These are phyloP conservation scores for Entomortierella beljakovae DNA, from an alignment of 192 early-diverging fungal species.

Conservation along the genomic window DNA sequence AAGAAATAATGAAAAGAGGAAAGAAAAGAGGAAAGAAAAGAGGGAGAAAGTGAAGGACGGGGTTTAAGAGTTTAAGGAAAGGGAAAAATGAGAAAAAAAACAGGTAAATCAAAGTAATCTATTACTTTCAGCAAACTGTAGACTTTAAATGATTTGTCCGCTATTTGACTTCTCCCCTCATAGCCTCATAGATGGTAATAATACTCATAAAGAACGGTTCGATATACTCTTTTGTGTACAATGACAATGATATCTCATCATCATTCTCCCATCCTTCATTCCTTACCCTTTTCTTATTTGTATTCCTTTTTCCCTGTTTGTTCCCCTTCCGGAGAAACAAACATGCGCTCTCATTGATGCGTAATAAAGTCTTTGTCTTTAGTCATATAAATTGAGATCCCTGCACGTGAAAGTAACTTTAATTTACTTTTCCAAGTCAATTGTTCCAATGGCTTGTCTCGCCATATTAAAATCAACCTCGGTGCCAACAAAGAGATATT, in stretches of 20 bases:
- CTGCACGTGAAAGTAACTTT: slow-evolving; percentile 3
- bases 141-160: too few species aligned
- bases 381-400: neutral
- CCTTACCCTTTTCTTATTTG: neutral
- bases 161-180: too few species aligned
- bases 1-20: neutral
- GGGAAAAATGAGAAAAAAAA: neutral
- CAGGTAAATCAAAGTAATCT: neutral
- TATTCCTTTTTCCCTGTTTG: neutral
- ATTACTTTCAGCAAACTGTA: neutral
- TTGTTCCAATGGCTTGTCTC: too few species aligned
- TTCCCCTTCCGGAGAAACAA: neutral
- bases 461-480: too few species aligned
- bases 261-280: too few species aligned
- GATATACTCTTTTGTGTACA: too few species aligned
- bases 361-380: neutral
- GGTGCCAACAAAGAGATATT: too few species aligned
- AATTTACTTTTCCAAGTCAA: too few species aligned
- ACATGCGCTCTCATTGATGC: neutral
- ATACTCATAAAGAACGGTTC: too few species aligned
- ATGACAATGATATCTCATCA: too few species aligned
- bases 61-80: neutral
- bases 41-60: neutral
- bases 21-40: neutral
- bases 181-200: too few species aligned